phyloP scores from a whole-genome alignment of 1,284 basidiomycete genomes.

The Taiwanofungus camphoratus region DNA sequence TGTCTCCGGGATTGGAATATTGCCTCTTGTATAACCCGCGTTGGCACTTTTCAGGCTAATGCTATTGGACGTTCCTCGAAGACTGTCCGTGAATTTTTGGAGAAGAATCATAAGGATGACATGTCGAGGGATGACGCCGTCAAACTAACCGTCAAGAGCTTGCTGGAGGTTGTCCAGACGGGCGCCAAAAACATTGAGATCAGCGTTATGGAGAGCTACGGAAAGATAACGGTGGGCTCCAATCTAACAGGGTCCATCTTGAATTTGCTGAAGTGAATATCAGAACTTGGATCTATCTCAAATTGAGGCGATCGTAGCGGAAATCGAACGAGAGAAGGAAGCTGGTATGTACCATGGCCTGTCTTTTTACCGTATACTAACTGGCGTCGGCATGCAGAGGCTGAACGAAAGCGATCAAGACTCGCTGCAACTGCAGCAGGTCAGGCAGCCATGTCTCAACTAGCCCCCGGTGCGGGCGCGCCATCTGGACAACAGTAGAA shows the following conservation, averaged over 20 bases:
- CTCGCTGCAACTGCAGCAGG: conserved; percentile 78
- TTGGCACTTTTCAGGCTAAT: conserved; percentile 65
- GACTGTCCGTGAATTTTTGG: conserved; percentile 97
- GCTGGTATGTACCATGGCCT: conserved; percentile 51
- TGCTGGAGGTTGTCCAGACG: conserved; percentile 98
- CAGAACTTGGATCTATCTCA: conserved; percentile 83
- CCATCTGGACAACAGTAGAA: conserved; percentile 24
- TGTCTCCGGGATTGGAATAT: conserved; percentile 14
- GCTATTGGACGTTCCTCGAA: conserved; percentile 97
- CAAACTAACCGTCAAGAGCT: conserved; percentile 92
- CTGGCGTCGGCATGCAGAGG: conserved; percentile 46
- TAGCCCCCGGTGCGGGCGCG: conserved; percentile 35
- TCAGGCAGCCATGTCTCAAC: conserved; percentile 76
- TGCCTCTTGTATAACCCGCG: not conserved
- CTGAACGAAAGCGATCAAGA: conserved; percentile 77
- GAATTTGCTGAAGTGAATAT: conserved; percentile 6
- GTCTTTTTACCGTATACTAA: conserved; percentile 5
- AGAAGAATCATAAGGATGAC: conserved; percentile 97
- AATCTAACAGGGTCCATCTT: not conserved
- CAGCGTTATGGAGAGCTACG: conserved; percentile 92
- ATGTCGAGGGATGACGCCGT: conserved; percentile 86
- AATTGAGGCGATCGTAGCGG: conserved; percentile 85
- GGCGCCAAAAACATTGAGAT: conserved; percentile 99
- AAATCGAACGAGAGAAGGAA: conserved; percentile 95
- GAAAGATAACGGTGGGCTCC: conserved; percentile 76